These are phyloP conservation scores for Hordeum marinum DNA, from an alignment of 176 grass and related monocot species.

Conservation along the genomic window DNA sequence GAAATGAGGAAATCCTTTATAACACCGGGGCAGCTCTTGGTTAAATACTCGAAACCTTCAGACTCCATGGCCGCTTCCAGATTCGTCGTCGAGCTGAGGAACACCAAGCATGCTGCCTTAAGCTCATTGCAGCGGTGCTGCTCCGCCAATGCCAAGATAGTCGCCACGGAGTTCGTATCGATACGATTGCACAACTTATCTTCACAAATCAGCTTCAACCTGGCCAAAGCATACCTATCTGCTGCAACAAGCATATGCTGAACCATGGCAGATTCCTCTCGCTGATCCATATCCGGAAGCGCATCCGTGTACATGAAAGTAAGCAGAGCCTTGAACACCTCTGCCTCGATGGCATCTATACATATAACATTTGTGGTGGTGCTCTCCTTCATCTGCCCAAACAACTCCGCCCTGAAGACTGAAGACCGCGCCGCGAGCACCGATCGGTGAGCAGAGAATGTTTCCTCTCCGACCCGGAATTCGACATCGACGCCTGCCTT, in stretches of 20 bases:
- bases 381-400: not conserved
- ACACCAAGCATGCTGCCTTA: not conserved
- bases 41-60: not conserved
- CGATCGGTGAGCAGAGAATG: not conserved
- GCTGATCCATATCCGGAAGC: not conserved
- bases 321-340: constrained; percentile 18
- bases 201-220: not conserved
- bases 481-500: not conserved
- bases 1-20: not conserved
- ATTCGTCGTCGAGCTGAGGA: not conserved
- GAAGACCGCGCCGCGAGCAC: not conserved
- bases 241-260: not conserved
- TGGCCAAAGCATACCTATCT: not conserved
- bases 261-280: not conserved
- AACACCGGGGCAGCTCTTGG: not conserved
- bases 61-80: not conserved
- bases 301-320: constrained; percentile 11
- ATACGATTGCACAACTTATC: not conserved
- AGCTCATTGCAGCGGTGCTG: not conserved
- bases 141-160: not conserved
- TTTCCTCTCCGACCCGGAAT: not conserved
- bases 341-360: not conserved
- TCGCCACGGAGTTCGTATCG: not conserved
- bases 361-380: not conserved
- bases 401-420: not conserved